phyloP scores from a whole-genome alignment of 495 filamentous ascomycete genomes.

The Cenococcum geophilum region DNA sequence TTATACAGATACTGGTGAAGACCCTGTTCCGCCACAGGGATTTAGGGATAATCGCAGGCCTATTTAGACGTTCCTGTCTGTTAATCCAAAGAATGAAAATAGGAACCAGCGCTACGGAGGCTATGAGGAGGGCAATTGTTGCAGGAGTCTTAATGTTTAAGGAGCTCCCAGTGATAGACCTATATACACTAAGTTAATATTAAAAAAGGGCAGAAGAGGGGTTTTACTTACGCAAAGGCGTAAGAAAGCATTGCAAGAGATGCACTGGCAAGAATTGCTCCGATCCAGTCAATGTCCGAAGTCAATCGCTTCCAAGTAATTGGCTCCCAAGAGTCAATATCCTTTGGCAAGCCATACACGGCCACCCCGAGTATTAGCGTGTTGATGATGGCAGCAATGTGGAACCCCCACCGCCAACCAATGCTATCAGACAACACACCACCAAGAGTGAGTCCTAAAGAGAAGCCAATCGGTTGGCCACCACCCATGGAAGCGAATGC shows the following conservation, averaged over 20 bases:
- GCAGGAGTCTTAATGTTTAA: constrained; percentile 34
- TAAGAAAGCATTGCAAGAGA: constrained; percentile 43
- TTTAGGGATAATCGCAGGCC: constrained; percentile 47
- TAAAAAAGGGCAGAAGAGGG: neutral
- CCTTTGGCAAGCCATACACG: constrained; percentile 37
- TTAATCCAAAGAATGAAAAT: constrained; percentile 45
- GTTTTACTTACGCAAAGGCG: constrained; percentile 42
- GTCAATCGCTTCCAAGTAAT: constrained; percentile 28
- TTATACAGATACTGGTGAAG: constrained; percentile 47
- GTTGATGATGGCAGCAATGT: constrained; percentile 41
- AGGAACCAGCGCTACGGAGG: constrained; percentile 42
- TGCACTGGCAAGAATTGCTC: constrained; percentile 37
- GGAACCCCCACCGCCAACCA: constrained; percentile 48
- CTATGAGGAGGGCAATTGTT: constrained; percentile 38
- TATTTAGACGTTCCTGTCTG: constrained; percentile 40
- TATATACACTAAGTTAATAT: constrained; percentile 14
- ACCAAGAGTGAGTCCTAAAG: constrained; percentile 43
- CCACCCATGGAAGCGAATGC: constrained; percentile 45
- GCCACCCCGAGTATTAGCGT: constrained; percentile 35
- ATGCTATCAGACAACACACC: constrained; percentile 44
- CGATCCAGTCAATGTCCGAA: constrained; percentile 47
- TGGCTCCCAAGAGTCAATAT: constrained; percentile 22
- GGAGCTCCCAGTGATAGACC: constrained; percentile 38
- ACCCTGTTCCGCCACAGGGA: constrained; percentile 46
- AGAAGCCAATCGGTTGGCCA: constrained; percentile 46